A percentile compares a stretch with the other conserved stretches of the same genome.
Conservation (phyloP, 1,139 yeast genomes). For the Arxiozyma telluris region DNA sequence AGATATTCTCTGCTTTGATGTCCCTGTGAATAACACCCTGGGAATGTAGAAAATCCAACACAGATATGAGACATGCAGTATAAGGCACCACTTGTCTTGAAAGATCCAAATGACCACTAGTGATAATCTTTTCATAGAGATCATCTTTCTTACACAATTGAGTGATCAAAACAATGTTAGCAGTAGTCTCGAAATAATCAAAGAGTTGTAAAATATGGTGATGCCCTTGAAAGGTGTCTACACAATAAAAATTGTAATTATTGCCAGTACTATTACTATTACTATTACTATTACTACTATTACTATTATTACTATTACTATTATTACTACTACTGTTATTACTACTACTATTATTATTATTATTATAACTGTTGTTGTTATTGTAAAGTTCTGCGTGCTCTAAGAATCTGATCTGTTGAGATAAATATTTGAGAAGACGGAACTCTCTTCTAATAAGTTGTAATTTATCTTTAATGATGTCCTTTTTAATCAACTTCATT, state of each 20-base stretch:
- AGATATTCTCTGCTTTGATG: conserved; percentile 78
- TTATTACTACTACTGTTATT: too few relatives aligned
- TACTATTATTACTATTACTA: neutral
- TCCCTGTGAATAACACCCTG: conserved; percentile 79
- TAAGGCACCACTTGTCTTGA: conserved; percentile 42
- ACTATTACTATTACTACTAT: too few relatives aligned
- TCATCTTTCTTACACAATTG: conserved; percentile 65
- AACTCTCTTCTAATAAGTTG: conserved; percentile 30
- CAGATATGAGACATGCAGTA: conserved; percentile 39
- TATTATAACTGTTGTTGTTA: neutral
- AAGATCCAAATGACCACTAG: conserved; percentile 37
- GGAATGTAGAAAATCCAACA: conserved; percentile 59
- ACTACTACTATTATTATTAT: too few relatives aligned
- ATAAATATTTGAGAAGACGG: conserved; percentile 19
- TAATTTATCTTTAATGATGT: conserved; percentile 21
- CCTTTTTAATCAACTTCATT: conserved; percentile 28
- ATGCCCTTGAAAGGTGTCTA: conserved; percentile 34
- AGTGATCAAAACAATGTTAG: conserved; percentile 52
- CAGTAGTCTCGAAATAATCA: conserved; percentile 62
- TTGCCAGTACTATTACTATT: too few relatives aligned
- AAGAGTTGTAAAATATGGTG: conserved; percentile 54
- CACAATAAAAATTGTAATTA: neutral
- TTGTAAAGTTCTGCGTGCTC: conserved; percentile 8
- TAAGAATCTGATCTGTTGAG: conserved; percentile 18
- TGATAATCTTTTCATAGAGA: conserved; percentile 49